phyloP scores from a whole-genome alignment of 1,139 yeast genomes.

The Saccharomyces hybrid region DNA sequence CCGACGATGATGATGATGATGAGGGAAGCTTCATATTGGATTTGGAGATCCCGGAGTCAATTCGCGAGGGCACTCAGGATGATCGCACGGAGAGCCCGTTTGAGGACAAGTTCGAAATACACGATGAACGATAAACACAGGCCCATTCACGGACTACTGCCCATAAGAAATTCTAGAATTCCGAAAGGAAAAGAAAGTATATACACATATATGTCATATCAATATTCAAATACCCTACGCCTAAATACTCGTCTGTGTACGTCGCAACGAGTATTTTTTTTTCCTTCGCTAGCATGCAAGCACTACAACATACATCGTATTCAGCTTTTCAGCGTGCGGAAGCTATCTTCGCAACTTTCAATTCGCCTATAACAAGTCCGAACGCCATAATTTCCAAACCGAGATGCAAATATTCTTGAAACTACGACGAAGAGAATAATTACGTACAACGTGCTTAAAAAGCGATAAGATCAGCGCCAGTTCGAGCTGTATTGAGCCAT shows the following conservation, averaged over 20 bases:
- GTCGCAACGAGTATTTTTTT: neutral
- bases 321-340: no score
- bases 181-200: no score
- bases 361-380: no score
- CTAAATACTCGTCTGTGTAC: neutral
- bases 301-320: no score
- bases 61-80: constrained; percentile 2
- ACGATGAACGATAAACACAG: neutral
- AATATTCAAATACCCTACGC: neutral
- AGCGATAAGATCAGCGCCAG: neutral
- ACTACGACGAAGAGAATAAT: neutral
- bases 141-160: no score
- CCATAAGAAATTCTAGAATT: no score
- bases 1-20: constrained; percentile 16
- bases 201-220: no score
- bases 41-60: constrained; percentile 19
- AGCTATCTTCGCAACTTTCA: no score
- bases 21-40: constrained; percentile 26
- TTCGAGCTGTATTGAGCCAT: neutral
- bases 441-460: neutral
- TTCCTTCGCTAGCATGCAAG: no score
- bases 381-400: no score
- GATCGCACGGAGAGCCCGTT: constrained; percentile 8
- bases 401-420: no score
- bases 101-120: constrained; percentile 29